Evolutionary conservation across 768 basidiomycete species (phyloP), one percentile per base, ranked within the genome.

Genomic region (Serendipita sp.): DNA sequence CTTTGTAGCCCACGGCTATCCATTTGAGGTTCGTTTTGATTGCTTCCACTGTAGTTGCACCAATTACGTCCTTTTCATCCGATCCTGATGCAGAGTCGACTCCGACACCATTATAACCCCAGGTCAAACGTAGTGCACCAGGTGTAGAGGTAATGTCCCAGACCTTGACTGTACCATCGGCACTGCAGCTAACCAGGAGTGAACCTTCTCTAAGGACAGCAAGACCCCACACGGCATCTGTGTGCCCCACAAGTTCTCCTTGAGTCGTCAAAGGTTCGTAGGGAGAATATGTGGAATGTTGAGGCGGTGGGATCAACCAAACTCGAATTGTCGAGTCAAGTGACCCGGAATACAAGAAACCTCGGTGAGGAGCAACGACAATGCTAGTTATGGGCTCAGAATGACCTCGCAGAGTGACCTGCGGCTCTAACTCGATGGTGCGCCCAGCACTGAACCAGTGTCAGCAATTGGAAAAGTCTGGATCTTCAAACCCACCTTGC

Each of bases 161-260:
- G 14, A 95, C 82, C 73, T 96, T 96, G 67, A 97, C 86, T 0
- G 81, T 75, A 20, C 94, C 94, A 71, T 98, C 95, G 3, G 93
- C 88, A 50, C 89, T 86, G 70, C 89, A 91, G 66, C 88, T 90
- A 62, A 95, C 88, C 43, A 98, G 78, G 5, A 86, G 84, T 63
- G 81, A 82, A 71, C 90, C 88, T 65, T 89, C 86, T 62, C 88
- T 80, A 28, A 91, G 81, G 22, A 95, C 81, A 9, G 88, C 86
- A 60, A 98, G 76, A 70, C 93, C 96, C 96, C 96, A 99, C 26
- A 97, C 88, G 3, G 91, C 91, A 70, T 99, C 94, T 3, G 91
- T 90, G 71, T 96, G 91, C 2, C 94, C 92, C 31, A 94, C 83
- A 30, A 98, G 79, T 66, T 87, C 84, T 34, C 86, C 86, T 41